phyloP scores from a whole-genome alignment of 23 red algal genomes.

The Cyanidiococcus yangmingshanensis region DNA sequence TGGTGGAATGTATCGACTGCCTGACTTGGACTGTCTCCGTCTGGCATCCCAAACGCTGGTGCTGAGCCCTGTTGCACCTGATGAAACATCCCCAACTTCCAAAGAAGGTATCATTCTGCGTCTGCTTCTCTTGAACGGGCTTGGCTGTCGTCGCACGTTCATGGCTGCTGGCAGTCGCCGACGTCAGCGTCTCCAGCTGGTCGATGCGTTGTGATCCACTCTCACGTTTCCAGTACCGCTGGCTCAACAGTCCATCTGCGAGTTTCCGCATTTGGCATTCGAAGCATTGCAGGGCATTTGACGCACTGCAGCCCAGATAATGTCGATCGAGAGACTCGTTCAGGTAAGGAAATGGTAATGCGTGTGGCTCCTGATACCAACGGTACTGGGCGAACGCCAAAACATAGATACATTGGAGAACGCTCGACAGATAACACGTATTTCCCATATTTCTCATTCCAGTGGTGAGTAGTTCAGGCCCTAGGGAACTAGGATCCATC shows the following conservation, averaged over 20 bases:
- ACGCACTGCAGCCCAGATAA: neutral
- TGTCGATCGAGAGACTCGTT: neutral
- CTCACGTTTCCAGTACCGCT: conserved; percentile 12
- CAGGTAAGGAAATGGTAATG: neutral
- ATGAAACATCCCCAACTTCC: no score
- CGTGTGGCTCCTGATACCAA: neutral
- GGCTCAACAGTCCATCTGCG: conserved; percentile 21
- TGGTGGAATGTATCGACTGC: neutral
- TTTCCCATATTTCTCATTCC: conserved; percentile 89
- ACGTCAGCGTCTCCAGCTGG: neutral
- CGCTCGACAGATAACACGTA: conserved; percentile 82
- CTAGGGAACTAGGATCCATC: conserved; percentile 36
- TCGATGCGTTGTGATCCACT: neutral
- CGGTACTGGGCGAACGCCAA: neutral
- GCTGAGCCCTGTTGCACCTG: no score
- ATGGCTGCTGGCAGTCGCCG: neutral
- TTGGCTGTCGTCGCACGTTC: neutral
- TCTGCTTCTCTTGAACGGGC: neutral
- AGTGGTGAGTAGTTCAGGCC: conserved; percentile 33
- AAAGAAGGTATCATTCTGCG: no score
- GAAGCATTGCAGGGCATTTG: neutral
- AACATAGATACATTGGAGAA: conserved; percentile 61
- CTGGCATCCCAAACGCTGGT: no score
- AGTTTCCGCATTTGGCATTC: conserved; percentile 27
- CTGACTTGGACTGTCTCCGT: no score